Conservation (phyloP, 805 yeast species). For the Ogataea methylovora region DNA sequence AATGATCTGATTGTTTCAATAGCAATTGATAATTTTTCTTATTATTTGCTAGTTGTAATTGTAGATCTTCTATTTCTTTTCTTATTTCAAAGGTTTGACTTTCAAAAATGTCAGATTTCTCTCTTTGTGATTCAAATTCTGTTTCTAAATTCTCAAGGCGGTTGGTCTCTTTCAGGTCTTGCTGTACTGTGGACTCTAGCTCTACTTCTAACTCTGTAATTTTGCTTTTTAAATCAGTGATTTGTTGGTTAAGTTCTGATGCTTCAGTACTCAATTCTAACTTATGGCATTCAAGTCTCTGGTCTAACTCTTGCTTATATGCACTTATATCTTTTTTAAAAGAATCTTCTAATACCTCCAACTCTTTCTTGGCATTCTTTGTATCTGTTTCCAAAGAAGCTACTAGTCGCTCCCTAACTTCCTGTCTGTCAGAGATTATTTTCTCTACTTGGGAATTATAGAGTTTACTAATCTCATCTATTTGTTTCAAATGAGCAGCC, state of each 20-base stretch:
- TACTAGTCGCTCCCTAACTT: conserved; percentile 9
- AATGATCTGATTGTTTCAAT: conserved; percentile 13
- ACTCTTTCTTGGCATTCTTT: conserved; percentile 9
- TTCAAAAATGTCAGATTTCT: conserved; percentile 4
- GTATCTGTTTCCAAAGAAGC: conserved; percentile 23
- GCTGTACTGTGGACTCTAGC: no score
- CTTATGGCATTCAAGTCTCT: not conserved
- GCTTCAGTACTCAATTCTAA: not conserved
- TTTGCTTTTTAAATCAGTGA: no score
- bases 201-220: not conserved
- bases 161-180: no score
- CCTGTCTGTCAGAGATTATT: conserved; percentile 22
- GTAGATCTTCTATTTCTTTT: conserved; percentile 2
- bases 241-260: not conserved
- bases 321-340: not conserved
- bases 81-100: conserved; percentile 2
- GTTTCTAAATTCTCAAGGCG: not conserved
- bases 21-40: not conserved
- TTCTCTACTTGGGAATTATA: conserved; percentile 26
- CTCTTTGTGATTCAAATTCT: conserved; percentile 2
- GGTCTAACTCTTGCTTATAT: not conserved
- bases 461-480: conserved; percentile 10
- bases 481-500: conserved; percentile 21
- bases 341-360: not conserved
- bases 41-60: not conserved